Conservation (phyloP, 164 flowering plant species). For the Umbilicus rupestris region DNA sequence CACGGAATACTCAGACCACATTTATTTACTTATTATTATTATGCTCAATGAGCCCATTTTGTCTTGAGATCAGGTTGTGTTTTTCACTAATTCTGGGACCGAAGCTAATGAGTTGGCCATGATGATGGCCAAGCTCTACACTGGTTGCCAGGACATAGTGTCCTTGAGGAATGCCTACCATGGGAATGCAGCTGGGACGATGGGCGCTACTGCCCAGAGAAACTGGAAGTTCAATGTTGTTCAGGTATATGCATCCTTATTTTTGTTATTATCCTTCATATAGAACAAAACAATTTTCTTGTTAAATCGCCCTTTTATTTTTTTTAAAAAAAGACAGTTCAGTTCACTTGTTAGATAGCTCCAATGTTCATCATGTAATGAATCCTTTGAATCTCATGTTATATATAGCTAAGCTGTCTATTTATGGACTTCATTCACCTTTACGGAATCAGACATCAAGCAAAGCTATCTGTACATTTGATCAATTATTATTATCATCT, state of each 20-base stretch:
- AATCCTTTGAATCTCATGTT: no score
- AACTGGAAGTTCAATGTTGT: slow-evolving; percentile 73
- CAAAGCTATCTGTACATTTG: not conserved
- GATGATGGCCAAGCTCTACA: slow-evolving; percentile 80
- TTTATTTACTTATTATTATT: not conserved
- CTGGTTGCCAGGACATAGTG: slow-evolving; percentile 69
- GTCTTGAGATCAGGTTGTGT: slow-evolving; percentile 51
- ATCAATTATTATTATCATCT: not conserved
- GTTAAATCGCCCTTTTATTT: no score
- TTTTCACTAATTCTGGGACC: slow-evolving; percentile 96
- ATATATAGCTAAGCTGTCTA: not conserved
- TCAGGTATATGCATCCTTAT: slow-evolving; percentile 40
- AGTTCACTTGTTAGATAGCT: no score
- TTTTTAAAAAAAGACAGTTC: no score
- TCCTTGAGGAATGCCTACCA: slow-evolving; percentile 85
- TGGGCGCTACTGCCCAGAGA: slow-evolving; percentile 83
- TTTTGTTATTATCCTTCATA: no score
- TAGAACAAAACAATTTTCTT: no score
- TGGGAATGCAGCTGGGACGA: slow-evolving; percentile 87
- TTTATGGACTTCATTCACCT: not conserved
- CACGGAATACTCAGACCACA: not conserved
- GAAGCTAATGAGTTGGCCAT: slow-evolving; percentile 96
- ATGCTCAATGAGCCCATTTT: not conserved
- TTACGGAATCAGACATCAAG: not conserved
- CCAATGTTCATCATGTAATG: no score